Evolutionary conservation across 78 protist genomes (phyloP), one percentile per base, ranked within the genome.

Genomic region (Thecamonas trahens): DNA sequence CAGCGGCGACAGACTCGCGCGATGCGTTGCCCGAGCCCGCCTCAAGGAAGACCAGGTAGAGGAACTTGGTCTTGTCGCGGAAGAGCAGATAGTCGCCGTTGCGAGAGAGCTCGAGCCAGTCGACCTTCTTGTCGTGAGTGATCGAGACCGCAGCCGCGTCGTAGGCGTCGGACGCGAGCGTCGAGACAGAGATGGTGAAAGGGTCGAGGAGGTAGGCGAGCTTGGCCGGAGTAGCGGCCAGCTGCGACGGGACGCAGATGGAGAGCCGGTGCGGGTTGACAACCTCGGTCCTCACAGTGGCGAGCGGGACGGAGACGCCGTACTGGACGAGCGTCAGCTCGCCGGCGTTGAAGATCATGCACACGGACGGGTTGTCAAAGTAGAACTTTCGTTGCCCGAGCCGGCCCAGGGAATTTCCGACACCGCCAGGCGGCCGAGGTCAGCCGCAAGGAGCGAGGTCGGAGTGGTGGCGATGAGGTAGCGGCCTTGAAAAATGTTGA

Each of bases 241-340:
- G 13, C 40, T 11, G 24, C 18, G 13, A 1, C 9, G 6, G 35
- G 50, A 88, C 14, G 24, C 86, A 66, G 44, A 74, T 71, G 15
- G 72, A 49, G 70, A 89, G 37, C 49, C 67, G 71, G 68, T 84
- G 94, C 24, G 83, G 82, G 24, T 24, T 34, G 78, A 78, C 76
- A 74, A 77, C 57, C 76, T 89, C 89, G 28, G 94, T 89, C 29
- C 89, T 74, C 38, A 65, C 52, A 18, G 69, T 40, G 42, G 80
- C 70, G 4, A 74, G 66, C 3, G 39, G 6, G 5, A 85, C 95
- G 67, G 75, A 72, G 60, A 70, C 29, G 38, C 91, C 95, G 67
- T 87, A 87, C 76, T 84, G 89, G 37, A 91, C 82, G 24, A 91
- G 50, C 34, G 86, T 31, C 31, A 86, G 82, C 83, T 91, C 96